Base-by-base conservation (phyloP, 2,329 filamentous ascomycete species). In the Alternaria tenuissima region DNA sequence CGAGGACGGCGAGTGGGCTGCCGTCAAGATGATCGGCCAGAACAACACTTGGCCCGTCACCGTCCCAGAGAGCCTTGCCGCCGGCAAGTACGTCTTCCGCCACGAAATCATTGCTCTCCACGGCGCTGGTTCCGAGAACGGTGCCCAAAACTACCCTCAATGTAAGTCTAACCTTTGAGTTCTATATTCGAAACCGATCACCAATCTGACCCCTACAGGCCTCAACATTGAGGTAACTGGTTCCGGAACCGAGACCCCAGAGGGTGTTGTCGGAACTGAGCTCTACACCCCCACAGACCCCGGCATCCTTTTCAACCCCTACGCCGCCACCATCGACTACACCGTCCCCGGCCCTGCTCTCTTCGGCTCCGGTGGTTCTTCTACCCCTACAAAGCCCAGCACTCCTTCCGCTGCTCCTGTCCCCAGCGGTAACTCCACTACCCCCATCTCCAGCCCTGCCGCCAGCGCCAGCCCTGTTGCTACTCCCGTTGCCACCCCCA, bases 21-120 rank as follows among this genome's bases (percentile, higher is more conserved):
- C 76, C 7, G 63, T 78, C 62, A 73, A 73, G 58, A 66, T 81
- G 64, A 78, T 80, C 39, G 69, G 66, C 36, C 81, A 86, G 75
- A 83, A 87, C 62, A 81, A 80, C 44, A 84, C 85, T 12, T 79
- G 66, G 79, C 80, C 65, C 42, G 75, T 83, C 24, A 81, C 77
- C 11, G 79, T 86, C 28, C 85, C 84, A 7, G 57, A 68, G 4
- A 68, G 75, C 16, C 77, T 86, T 55, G 74, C 69, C 14, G 69
- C 81, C 0, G 85, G 85, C 12, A 80, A 83, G 62, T 87, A 87
- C 67, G 83, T 88, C 58, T 78, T 88, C 61, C 80, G 86, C 20
- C 85, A 87, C 69, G 86, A 87, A 75, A 80, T 81, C 55, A 82
- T 84, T 55, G 85, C 81, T 3, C 76, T 86, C 8, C 84, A 86